Conservation (phyloP, 2,329 filamentous ascomycete genomes). For the Aspergillus carbonarius region DNA sequence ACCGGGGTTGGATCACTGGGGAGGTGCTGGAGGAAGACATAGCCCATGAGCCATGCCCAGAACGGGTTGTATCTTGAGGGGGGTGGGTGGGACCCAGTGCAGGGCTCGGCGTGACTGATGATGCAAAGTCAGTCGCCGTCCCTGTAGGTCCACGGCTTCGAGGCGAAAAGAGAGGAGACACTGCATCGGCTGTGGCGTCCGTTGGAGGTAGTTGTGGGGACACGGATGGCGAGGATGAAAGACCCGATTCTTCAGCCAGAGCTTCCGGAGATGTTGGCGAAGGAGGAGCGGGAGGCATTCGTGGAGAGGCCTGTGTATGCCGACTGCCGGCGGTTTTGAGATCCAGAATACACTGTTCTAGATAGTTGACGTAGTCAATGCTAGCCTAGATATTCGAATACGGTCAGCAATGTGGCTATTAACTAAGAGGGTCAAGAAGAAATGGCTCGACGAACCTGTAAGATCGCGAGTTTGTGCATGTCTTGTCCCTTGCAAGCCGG, state of each 20-base stretch:
- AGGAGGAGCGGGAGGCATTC: slow-evolving; percentile 27
- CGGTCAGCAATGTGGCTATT: slow-evolving; percentile 6
- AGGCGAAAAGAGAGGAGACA: slow-evolving; percentile 37
- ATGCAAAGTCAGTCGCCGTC: slow-evolving; percentile 25
- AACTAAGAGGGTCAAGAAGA: slow-evolving; percentile 6
- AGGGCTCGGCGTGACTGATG: slow-evolving; percentile 38
- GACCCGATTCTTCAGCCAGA: slow-evolving; percentile 25
- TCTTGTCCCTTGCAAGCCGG: slow-evolving; percentile 89
- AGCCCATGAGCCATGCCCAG: slow-evolving; percentile 24
- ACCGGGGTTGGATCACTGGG: slow-evolving; percentile 27
- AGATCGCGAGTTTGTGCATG: slow-evolving; percentile 96
- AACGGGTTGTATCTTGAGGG: slow-evolving; percentile 22
- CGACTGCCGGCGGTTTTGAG: slow-evolving; percentile 60
- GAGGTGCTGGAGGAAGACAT: slow-evolving; percentile 23
- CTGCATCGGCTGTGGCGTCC: slow-evolving; percentile 20
- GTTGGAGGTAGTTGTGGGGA: slow-evolving; percentile 37
- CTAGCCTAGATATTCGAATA: slow-evolving; percentile 63
- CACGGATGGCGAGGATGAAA: slow-evolving; percentile 32
- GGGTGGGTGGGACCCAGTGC: slow-evolving; percentile 32
- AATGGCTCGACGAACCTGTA: slow-evolving; percentile 66
- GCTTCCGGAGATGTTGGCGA: slow-evolving; percentile 39
- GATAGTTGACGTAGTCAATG: slow-evolving; percentile 92
- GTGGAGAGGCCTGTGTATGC: slow-evolving; percentile 17
- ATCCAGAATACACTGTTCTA: slow-evolving; percentile 82
- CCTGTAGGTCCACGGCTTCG: slow-evolving; percentile 27